These are phyloP conservation scores for Papilionanthe hybrid DNA, from an alignment of 116 monocot species.

Conservation along the genomic window DNA sequence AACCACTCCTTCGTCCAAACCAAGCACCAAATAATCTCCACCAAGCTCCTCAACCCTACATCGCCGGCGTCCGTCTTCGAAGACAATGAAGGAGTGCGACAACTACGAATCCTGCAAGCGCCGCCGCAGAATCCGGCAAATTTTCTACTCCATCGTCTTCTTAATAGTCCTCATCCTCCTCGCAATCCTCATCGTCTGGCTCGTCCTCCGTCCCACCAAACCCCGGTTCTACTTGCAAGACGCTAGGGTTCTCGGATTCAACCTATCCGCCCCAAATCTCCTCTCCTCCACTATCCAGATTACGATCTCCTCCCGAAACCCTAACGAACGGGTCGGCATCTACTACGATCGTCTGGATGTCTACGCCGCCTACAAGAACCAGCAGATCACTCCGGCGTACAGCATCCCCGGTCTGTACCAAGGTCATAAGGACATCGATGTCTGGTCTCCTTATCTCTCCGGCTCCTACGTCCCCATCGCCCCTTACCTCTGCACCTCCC, in stretches of 20 bases:
- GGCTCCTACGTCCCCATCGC: conserved; percentile 58
- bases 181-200: conserved; percentile 58
- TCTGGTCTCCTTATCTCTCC: conserved; percentile 73
- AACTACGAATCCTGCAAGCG: conserved; percentile 28
- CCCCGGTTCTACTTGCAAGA: conserved; percentile 62
- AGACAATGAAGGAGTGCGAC: conserved; percentile 26
- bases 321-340: conserved; percentile 56
- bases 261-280: conserved; percentile 29
- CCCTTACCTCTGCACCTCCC: conserved; percentile 27
- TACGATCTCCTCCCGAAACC: conserved; percentile 63
- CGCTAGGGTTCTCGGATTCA: conserved; percentile 34
- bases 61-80: not conserved
- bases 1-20: no score
- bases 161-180: conserved; percentile 42
- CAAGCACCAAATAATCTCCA: no score
- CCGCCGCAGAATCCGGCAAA: conserved; percentile 5
- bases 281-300: conserved; percentile 53
- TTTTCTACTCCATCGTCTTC: conserved; percentile 11
- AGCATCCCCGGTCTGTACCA: conserved; percentile 42
- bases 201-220: conserved; percentile 67
- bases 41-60: no score
- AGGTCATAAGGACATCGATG: conserved; percentile 50
- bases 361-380: conserved; percentile 52
- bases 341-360: conserved; percentile 66
- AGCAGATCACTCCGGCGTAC: conserved; percentile 58